Base-by-base conservation (phyloP, 768 basidiomycete species). In the Phylloporus sp. region DNA sequence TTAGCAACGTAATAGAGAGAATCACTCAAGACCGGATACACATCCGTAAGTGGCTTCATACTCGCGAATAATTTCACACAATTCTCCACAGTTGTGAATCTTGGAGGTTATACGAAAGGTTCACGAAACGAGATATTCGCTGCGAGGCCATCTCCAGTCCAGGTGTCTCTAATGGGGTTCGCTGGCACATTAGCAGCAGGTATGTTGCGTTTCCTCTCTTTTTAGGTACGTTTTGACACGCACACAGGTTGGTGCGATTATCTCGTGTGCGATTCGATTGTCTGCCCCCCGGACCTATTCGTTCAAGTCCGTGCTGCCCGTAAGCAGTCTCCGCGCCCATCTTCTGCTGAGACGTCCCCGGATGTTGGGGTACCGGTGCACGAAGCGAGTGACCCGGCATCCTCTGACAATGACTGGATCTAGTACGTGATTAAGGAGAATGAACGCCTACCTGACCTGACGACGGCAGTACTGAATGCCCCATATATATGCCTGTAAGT, bases 41-140 rank as follows among this genome's bases (percentile, higher is more conserved):
- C 55, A 70, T 79, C 41, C 70, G 77, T 72, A 31, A 47, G 74
- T 70, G 28, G 28, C 24, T 20, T 28, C 13, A 29, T 20, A 40
- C 45, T 44, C 6, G 24, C 4, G 16, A 29, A 43, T 18, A 11
- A 7, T 26, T 32, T 6, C 36, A 22, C 47, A 18, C 32, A 12
- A 61, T 9, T 40, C 1, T 45, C 42, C 12, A 35, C 55, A 77
- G 76, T 77, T 22, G 64, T 77, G 45, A 76, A 77, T 51, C 58
- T 76, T 2, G 75, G 72, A 5, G 78, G 78, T 10, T 80, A 80
- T 53, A 80, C 78, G 27, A 80, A 77, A 58, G 79, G 77, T 15
- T 73, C 78, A 2, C 62, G 72, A 49, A 80, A 80, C 50, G 78
- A 80, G 45, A 70, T 80, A 16, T 80, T 80, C 41, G 79, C 79